Evolutionary conservation across 768 basidiomycete species (phyloP), one percentile per base, ranked within the genome.

Genomic region (Hortiboletus flavorubellus): DNA sequence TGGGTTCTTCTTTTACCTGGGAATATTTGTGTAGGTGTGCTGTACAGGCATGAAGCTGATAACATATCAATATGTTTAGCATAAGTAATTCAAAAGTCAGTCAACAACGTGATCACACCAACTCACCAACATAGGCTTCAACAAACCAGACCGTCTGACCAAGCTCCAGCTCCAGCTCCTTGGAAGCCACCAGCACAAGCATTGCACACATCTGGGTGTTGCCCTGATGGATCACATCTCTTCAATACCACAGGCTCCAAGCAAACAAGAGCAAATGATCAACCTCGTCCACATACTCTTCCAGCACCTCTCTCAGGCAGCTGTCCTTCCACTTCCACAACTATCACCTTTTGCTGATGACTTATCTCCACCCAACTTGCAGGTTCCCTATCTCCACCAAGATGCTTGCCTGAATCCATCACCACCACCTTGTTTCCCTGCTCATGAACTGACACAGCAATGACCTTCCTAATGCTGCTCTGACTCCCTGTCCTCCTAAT

Each of bases 131-230:
- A 64, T 93, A 93, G 0, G 85, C 73, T 56, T 89, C 85, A 16
- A 90, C 64, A 54, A 91, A 86, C 26, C 78, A 76, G 18, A 74
- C 63, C 26, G 73, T 72, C 43, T 85, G 74, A 44, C 63, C 65
- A 21, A 68, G 65, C 1, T 73, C 67, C n/a, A 89, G 66, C 38
- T 64, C 59, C 41, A 93, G 72, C 63, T 91, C 87, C 42, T 75
- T 61, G 0, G 78, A 74, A 8, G 84, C 87, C 18, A 92, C 72
- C 1, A 89, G 63, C 4, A 81, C 76, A 15, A 93, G 65, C 77
- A 89, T 81, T 1, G 88, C 83, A 68, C 89, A 91, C 77, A 84
- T 88, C 63, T 91, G 91, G 2, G 91, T 74, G 62, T 93, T 86
- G 14, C 91, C 91, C 86, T 91, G 54, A 45, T 21, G 15, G n/a